Evolutionary conservation across 2,329 filamentous ascomycete species (phyloP).

Genomic region (Lasiodiplodia citricola): DNA sequence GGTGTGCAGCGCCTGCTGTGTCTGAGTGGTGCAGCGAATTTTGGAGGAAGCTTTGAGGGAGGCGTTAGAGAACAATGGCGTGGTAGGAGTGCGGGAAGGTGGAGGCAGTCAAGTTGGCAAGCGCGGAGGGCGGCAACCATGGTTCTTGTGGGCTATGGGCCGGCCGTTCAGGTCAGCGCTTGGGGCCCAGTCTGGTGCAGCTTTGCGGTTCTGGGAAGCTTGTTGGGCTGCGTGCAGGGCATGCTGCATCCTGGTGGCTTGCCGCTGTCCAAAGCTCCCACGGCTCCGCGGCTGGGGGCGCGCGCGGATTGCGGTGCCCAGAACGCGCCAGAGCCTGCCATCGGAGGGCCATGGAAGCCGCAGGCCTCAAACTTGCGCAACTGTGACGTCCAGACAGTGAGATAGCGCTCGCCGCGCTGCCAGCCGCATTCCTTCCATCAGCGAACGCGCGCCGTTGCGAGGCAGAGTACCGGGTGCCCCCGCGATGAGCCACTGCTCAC

Average conservation of each 20-base stretch:
- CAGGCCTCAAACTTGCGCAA: not conserved
- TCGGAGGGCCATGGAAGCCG: not conserved
- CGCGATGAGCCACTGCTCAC: not conserved
- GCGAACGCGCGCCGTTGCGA: not conserved
- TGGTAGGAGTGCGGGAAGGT: not conserved
- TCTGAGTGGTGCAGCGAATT: not conserved
- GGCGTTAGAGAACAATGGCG: not conserved
- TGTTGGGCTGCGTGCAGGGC: slow-evolving; percentile 21
- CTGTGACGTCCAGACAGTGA: slow-evolving; percentile 5
- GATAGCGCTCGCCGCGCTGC: not conserved
- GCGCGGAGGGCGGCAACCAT: slow-evolving; percentile 16
- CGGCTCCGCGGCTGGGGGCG: not conserved
- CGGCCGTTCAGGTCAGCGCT: slow-evolving; percentile 11
- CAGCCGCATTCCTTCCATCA: slow-evolving; percentile 7
- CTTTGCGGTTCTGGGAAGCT: slow-evolving; percentile 22
- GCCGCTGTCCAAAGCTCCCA: not conserved
- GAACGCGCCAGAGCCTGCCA: not conserved
- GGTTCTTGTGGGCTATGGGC: slow-evolving; percentile 13
- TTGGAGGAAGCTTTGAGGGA: not conserved
- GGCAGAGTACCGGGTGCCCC: not conserved
- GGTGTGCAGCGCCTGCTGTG: slow-evolving; percentile 7
- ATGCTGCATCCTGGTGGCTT: not conserved
- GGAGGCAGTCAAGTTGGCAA: not conserved
- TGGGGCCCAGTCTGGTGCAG: slow-evolving; percentile 5
- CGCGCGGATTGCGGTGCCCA: slow-evolving; percentile 4